Evolutionary conservation across 371 early-diverging fungal species (phyloP).

Genomic region (Zychaea mexicana): DNA sequence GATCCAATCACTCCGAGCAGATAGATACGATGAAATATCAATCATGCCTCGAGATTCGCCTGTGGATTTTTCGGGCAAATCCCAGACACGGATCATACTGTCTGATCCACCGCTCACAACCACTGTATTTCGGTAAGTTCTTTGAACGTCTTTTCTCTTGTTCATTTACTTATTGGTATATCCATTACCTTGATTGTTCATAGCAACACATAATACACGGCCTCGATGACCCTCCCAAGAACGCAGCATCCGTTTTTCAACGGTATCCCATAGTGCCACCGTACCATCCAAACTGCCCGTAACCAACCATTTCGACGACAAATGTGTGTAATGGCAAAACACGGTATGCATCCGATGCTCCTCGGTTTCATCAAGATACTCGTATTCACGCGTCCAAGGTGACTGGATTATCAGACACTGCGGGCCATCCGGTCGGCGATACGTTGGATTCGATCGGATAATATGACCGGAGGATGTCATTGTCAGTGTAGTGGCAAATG

Average conservation of each 20-base stretch:
- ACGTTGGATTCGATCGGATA: slow-evolving; percentile 59
- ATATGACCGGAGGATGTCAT: slow-evolving; percentile 31
- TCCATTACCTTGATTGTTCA: slow-evolving; percentile 58
- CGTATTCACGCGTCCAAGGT: slow-evolving; percentile 25
- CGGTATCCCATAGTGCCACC: slow-evolving; percentile 55
- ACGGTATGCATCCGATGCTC: slow-evolving; percentile 32
- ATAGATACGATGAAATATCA: slow-evolving; percentile 41
- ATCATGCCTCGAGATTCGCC: slow-evolving; percentile 45
- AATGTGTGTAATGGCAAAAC: slow-evolving; percentile 51
- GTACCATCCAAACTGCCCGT: slow-evolving; percentile 61
- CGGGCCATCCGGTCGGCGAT: slow-evolving; percentile 23
- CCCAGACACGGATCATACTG: slow-evolving; percentile 60
- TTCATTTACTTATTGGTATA: too few species aligned
- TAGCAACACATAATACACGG: slow-evolving; percentile 56
- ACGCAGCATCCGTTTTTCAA: slow-evolving; percentile 26
- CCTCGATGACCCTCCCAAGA: slow-evolving; percentile 58
- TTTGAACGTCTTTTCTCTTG: background rate
- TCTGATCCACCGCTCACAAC: slow-evolving; percentile 63
- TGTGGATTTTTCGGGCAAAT: slow-evolving; percentile 20
- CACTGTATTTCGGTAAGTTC: slow-evolving; percentile 23
- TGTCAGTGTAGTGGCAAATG: slow-evolving; percentile 45
- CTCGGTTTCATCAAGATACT: slow-evolving; percentile 19
- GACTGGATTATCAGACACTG: slow-evolving; percentile 32
- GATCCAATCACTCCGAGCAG: slow-evolving; percentile 52
- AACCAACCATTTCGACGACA: slow-evolving; percentile 43